Base-by-base conservation (phyloP, 768 basidiomycete genomes). In the Amanita muscaria region DNA sequence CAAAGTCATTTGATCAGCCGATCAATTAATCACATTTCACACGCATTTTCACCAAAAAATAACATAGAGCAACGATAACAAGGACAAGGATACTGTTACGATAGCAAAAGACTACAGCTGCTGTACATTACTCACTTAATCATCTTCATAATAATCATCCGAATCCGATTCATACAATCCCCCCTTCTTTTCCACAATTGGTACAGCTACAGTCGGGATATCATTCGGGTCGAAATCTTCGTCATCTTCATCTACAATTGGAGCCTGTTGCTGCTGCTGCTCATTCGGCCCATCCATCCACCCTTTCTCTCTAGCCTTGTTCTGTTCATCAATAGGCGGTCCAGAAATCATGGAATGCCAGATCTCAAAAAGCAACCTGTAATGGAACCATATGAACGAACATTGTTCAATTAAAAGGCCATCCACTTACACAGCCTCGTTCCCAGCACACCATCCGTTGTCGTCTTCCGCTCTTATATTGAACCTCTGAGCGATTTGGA, bases 341-440 rank as follows among this genome's bases (percentile, higher is more conserved):
- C 67, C 70, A 12, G 69, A 65, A 8, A 72, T 58, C 71, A 76
- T 73, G 8, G 64, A 63, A 31, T 53, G 57, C 73, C 72, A 76
- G 40, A 72, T 62, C 18, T 64, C 59, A n/a, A 74, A 51, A 12
- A 68, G 54, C 21, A 68, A 48, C 19, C 73, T 76, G 44, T 30
- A 27, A 40, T 38, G 4, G 42, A 40, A n/a, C n/a, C n/a, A n/a
- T n/a, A n/a, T n/a, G n/a, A n/a, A n/a, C n/a, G n/a, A n/a, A n/a
- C n/a, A n/a, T n/a, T n/a, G n/a, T n/a, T n/a, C n/a, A n/a, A n/a
- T n/a, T n/a, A n/a, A n/a, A n/a, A n/a, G n/a, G n/a, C n/a, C n/a
- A 29, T 29, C 27, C 6, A 56, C 73, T 56, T 51, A 75, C 75
- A 62, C 61, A 25, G 72, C 70, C 52, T 77, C 75, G 40, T 76